Evolutionary conservation across 148 eudicot species (phyloP).

Genomic region (Dianthus caryophyllus): DNA sequence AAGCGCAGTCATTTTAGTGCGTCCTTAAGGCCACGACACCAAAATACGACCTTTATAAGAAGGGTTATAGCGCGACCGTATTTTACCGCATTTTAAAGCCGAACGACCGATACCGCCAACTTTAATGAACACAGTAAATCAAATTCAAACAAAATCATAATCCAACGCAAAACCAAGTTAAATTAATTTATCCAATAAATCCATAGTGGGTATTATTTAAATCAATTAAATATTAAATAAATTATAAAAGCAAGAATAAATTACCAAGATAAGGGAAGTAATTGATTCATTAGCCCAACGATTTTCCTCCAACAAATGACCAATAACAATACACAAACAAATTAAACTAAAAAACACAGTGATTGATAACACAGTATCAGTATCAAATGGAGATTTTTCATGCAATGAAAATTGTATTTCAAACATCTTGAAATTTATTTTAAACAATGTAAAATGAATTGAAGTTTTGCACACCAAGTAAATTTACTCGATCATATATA

Average conservation of each 20-base stretch:
- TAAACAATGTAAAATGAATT: neutral
- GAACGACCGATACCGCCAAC: too few species aligned
- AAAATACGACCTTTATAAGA: too few species aligned
- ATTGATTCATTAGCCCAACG: conserved; percentile 71
- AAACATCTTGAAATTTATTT: conserved; percentile 19
- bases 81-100: too few species aligned
- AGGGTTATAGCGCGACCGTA: too few species aligned
- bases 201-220: neutral
- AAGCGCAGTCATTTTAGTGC: too few species aligned
- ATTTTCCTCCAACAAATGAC: conserved; percentile 57
- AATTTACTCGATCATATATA: too few species aligned
- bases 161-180: too few species aligned
- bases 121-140: too few species aligned
- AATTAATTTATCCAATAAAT: neutral
- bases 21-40: too few species aligned
- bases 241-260: neutral
- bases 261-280: conserved; percentile 58
- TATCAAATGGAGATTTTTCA: conserved; percentile 32
- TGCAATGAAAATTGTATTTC: conserved; percentile 17
- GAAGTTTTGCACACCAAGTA: too few species aligned
- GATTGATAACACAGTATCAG: conserved; percentile 38
- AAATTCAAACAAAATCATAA: neutral
- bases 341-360: conserved; percentile 49
- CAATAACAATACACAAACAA: conserved; percentile 52
- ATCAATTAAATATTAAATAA: too few species aligned